These are phyloP conservation scores for Solanum hybrid DNA, from an alignment of 305 asterid species.

Conservation along the genomic window DNA sequence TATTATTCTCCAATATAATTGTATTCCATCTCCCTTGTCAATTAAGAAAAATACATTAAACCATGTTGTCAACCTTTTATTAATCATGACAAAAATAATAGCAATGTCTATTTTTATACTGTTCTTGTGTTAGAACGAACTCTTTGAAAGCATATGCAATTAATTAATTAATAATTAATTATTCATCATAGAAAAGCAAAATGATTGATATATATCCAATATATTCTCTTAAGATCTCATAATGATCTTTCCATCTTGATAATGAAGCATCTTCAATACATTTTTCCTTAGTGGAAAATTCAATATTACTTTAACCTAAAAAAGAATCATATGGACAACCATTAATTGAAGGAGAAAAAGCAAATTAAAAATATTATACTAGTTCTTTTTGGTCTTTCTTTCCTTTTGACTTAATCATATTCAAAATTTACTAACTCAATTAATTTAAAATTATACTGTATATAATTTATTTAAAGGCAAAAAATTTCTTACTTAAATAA, in stretches of 20 bases:
- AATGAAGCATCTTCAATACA: constrained; percentile 13
- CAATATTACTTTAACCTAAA: constrained; percentile 11
- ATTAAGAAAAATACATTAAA: not conserved
- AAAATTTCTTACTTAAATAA: not conserved
- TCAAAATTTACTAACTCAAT: not conserved
- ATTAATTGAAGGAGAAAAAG: not conserved
- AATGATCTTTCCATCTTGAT: not conserved
- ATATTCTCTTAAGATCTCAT: not conserved
- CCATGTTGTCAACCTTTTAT: not conserved
- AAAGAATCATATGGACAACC: not conserved
- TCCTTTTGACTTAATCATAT: not conserved
- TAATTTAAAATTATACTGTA: fast-evolving
- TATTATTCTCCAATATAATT: not conserved
- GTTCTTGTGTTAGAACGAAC: not conserved
- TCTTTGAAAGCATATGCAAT: not conserved
- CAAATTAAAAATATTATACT: not conserved
- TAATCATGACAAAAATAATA: not conserved
- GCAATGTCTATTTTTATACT: not conserved
- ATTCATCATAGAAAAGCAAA: not conserved
- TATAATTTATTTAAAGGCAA: not conserved
- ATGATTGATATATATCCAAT: not conserved
- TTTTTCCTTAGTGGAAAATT: constrained; percentile 2
- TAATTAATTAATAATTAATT: not conserved
- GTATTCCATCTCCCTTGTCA: not conserved
- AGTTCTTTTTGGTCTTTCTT: not conserved